Base-by-base conservation (phyloP, 345 rosid genomes). In the Cardamine chenopodiifolia region DNA sequence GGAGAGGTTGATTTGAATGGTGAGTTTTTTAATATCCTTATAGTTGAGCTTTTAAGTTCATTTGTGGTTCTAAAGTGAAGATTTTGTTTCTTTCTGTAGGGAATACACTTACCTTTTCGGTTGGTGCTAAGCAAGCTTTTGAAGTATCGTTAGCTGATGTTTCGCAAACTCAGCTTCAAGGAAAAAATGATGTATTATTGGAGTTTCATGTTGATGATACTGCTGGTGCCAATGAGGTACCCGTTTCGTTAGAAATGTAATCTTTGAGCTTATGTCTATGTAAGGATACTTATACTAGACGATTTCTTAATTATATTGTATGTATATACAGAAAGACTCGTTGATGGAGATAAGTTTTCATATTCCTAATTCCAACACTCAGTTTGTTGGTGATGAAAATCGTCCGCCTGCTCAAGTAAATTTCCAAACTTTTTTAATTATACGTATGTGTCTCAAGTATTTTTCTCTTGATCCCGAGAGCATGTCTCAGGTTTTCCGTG, bases 121-220 rank as follows among this genome's bases (percentile, higher is more conserved):
- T 84, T 77, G 97, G 94, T 44, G 79, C 86, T 18, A 95, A 87
- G 81, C 99, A 90, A 88, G 99, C 94, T 53, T 95, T 95, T 86
- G 99, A 95, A 79, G 85, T 88, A 17, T 92, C 98, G 2, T 73
- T 92, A 68, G 91, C 99, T 23, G 98, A 95, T 80, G 99, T 95
- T 59, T 80, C 97, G 0, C 99, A 95, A 58, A 88, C 96, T 45
- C 96, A 92, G 76, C 75, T 92, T 75, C 98, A 89, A 82, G 98
- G 97, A 62, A 92, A 95, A 76, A 89, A 89, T 77, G 98, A 95
- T 77, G 99, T 95, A 49, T 62, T 88, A 26, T 82, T 95, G 86
- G 94, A 95, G 89, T 95, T 95, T 83, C 99, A 95, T 72, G 91
- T 90, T 45, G 97, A 92, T 89, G 99, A 95, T 75, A 92, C 96